Base-by-base conservation (phyloP, 2,329 filamentous ascomycete species). In the Aspergillus felis region DNA sequence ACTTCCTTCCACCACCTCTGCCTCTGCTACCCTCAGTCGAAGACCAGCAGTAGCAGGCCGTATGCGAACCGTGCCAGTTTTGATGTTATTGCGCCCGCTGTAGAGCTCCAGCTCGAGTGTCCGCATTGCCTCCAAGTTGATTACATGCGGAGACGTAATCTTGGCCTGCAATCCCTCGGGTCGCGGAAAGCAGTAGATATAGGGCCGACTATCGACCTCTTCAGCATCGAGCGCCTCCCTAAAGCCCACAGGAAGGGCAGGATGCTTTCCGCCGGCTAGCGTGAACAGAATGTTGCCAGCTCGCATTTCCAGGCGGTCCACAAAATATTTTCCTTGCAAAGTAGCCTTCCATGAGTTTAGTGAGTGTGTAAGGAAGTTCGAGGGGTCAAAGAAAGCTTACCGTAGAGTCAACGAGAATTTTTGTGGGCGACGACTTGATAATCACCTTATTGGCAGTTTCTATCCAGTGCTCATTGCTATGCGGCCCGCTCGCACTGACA, bases 51-150 rank as follows among this genome's bases (percentile, higher is more conserved):
- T 84, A n/a, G 80, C 82, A 51, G 84, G 80, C 56, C 81, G 79
- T n/a, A 87, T 68, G 10, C 79, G 78, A 44, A 87, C 66, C 22
- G 80, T 76, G 35, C 81, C 77, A 28, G 67, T 71, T 10, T 73
- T 67, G 47, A 85, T 78, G 2, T 86, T 74, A 68, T 96, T 96
- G 82, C 88, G 89, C 1, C 92, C 92, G 10, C 87, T 86, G 10
- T 78, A 78, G 12, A 96, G 75, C 52, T 86, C 81, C 22, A 99
- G 78, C 57, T 96, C 90, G 0, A 97, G 79, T 0, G 85, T 87
- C 57, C 90, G 90, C 65, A 87, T 87, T 63, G 87, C 87, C 69
- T 95, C 90, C 4, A 99, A 84, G 60, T 93, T 87, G 25, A 95
- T 87, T 48, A 87, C 79, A 60, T 84, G 88, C 0, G 89, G 86